Conservation (phyloP, 768 basidiomycete genomes). For the Boletus rubescentipes region DNA sequence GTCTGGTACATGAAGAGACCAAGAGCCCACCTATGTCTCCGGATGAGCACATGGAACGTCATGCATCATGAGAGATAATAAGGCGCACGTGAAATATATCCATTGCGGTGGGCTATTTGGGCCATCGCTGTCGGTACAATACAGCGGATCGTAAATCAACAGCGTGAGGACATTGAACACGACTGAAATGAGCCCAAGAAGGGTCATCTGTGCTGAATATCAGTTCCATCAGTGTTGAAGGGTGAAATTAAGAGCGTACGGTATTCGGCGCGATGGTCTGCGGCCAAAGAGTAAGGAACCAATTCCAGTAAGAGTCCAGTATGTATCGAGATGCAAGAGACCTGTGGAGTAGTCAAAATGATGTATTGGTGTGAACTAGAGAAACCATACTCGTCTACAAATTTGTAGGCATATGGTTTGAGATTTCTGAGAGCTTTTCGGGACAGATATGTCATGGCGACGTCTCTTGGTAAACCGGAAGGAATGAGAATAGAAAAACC, state of each 20-base stretch:
- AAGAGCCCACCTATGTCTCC: constrained; percentile 65
- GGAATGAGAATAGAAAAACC: too few relatives aligned
- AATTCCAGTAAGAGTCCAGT: constrained; percentile 85
- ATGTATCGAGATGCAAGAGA: constrained; percentile 75
- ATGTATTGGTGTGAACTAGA: not conserved
- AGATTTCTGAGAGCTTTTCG: constrained; percentile 68
- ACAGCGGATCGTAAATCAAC: constrained; percentile 79
- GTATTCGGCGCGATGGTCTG: constrained; percentile 84
- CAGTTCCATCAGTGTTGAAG: not conserved
- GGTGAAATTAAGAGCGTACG: constrained; percentile 43
- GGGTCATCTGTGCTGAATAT: constrained; percentile 67
- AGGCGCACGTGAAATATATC: constrained; percentile 84
- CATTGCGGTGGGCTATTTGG: constrained; percentile 68
- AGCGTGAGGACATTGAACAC: constrained; percentile 82
- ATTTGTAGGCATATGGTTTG: constrained; percentile 76
- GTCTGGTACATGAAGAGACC: constrained; percentile 93
- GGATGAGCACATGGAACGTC: not conserved
- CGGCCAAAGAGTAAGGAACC: constrained; percentile 90
- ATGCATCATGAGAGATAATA: not conserved
- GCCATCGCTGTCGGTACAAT: constrained; percentile 66
- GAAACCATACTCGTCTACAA: constrained; percentile 69
- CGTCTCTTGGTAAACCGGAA: too few relatives aligned
- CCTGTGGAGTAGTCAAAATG: constrained; percentile 38
- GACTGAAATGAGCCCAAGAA: constrained; percentile 80
- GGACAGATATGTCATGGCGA: constrained; percentile 63